These are phyloP conservation scores for Yamadazyma sp. DNA, from an alignment of 1,139 yeast species.

Conservation along the genomic window DNA sequence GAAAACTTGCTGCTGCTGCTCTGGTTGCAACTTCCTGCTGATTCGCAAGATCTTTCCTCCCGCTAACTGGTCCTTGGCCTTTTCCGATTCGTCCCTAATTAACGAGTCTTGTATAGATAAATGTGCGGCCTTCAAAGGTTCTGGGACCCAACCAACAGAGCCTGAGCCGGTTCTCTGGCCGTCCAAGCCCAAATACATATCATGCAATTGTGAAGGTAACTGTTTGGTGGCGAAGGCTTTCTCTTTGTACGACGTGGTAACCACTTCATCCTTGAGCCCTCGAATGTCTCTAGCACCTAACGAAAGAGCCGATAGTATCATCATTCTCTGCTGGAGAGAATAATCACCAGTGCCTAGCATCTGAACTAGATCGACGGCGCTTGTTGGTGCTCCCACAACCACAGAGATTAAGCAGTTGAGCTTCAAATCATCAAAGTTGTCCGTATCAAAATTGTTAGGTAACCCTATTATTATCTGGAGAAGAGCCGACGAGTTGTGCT, in stretches of 20 bases:
- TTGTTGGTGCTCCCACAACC: conserved; percentile 46
- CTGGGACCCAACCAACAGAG: conserved; percentile 8
- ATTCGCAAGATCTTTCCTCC: conserved; percentile 54
- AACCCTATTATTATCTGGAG: conserved; percentile 47
- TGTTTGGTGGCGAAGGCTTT: conserved; percentile 38
- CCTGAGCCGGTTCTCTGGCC: conserved; percentile 3
- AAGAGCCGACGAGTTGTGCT: conserved; percentile 47
- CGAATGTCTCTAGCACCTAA: conserved; percentile 59
- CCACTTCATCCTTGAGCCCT: conserved; percentile 53
- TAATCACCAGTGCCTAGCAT: conserved; percentile 60
- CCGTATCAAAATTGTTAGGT: conserved; percentile 48
- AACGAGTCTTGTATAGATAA: conserved; percentile 31
- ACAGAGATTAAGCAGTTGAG: conserved; percentile 55
- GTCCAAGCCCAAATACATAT: conserved; percentile 26
- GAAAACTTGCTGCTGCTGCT: conserved; percentile 7
- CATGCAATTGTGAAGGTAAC: conserved; percentile 50
- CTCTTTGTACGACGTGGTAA: conserved; percentile 33
- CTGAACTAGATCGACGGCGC: conserved; percentile 37
- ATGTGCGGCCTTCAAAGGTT: conserved; percentile 8
- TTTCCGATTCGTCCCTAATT: conserved; percentile 36
- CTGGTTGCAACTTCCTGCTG: conserved; percentile 27
- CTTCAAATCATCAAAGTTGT: conserved; percentile 49
- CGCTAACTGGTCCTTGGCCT: conserved; percentile 40
- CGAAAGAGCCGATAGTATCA: conserved; percentile 54
- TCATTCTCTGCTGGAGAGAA: conserved; percentile 61